phyloP scores from a whole-genome alignment of 176 grass and related monocot genomes.

The Lolium rigidum region DNA sequence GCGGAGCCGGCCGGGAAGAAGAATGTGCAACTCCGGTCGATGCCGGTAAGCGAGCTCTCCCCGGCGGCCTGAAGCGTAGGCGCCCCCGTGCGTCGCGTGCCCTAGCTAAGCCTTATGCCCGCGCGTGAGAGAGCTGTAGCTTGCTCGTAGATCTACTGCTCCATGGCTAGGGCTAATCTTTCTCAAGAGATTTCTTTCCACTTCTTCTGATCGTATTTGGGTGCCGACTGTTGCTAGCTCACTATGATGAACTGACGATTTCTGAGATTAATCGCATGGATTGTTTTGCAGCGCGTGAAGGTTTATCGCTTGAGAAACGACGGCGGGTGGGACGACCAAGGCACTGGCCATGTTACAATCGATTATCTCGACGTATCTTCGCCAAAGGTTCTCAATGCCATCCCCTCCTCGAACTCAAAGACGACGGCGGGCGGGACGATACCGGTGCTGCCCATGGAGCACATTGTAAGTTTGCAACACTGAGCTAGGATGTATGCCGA shows the following conservation, averaged over 20 bases:
- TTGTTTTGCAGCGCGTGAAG: conserved; percentile 54
- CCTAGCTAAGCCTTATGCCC: neutral
- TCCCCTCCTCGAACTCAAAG: neutral
- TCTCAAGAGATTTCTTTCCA: neutral
- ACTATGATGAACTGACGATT: neutral
- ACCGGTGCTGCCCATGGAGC: too few species aligned
- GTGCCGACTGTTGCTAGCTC: neutral
- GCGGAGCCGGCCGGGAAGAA: neutral
- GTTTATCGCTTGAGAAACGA: conserved; percentile 47
- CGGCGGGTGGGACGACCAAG: conserved; percentile 58
- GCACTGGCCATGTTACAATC: conserved; percentile 52
- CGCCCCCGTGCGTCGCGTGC: neutral
- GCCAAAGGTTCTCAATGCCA: neutral
- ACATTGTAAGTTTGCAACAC: too few species aligned
- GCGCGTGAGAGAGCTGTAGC: neutral
- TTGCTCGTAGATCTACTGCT: neutral
- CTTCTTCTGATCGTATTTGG: neutral
- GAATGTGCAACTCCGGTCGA: neutral
- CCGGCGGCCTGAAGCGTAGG: neutral
- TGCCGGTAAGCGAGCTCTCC: conserved; percentile 1
- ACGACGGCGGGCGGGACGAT: too few species aligned
- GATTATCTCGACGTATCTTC: conserved; percentile 54
- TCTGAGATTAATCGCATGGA: neutral
- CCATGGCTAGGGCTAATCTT: neutral
- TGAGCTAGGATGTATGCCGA: too few species aligned